Evolutionary conservation across 2,329 filamentous ascomycete species (phyloP).

Genomic region (Colletotrichum euphorbiae): DNA sequence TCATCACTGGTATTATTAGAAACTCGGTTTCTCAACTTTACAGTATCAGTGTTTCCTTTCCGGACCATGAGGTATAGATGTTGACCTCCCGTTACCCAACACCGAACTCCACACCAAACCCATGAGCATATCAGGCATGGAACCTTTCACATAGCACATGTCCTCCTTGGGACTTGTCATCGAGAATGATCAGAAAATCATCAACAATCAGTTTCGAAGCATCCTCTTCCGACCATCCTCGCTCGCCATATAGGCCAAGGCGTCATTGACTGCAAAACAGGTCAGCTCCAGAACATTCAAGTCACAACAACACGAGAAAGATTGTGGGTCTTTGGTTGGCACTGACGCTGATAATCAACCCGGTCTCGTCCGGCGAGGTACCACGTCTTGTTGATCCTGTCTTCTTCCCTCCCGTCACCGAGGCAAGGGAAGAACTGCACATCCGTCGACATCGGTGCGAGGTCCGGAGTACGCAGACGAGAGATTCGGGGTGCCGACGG

Average conservation of each 20-base stretch:
- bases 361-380: constrained; percentile 29
- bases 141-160: neutral
- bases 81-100: neutral
- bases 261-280: constrained; percentile 29
- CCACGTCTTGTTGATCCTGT: constrained; percentile 37
- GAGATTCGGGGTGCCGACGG: constrained; percentile 23
- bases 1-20: no score
- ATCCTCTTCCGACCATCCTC: neutral
- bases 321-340: neutral
- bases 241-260: constrained; percentile 34
- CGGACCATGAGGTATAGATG: neutral
- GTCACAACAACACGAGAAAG: neutral
- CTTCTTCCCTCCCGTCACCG: constrained; percentile 30
- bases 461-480: constrained; percentile 37
- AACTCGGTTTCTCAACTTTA: neutral
- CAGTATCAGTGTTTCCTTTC: neutral
- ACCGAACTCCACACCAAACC: neutral
- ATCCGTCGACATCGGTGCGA: constrained; percentile 36
- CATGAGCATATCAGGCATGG: neutral
- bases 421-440: constrained; percentile 38
- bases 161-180: neutral
- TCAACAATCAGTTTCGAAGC: neutral
- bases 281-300: constrained; percentile 6
- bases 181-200: neutral
- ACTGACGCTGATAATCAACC: constrained; percentile 32